These are phyloP conservation scores for Candida taoyuanica DNA, from an alignment of 805 yeast species.

Conservation along the genomic window DNA sequence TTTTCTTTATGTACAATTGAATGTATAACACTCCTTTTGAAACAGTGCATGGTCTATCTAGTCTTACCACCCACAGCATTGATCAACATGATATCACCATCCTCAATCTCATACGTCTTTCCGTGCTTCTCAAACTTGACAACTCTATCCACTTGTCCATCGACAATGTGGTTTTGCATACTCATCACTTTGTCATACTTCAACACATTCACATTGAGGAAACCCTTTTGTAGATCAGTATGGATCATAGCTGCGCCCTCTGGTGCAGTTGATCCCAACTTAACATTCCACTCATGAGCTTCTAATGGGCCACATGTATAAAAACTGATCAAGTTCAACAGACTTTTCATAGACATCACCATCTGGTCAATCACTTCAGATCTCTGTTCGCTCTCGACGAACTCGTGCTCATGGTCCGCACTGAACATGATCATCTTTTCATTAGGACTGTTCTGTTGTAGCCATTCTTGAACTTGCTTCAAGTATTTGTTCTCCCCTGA, in stretches of 20 bases:
- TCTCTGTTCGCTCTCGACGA: slow-evolving; percentile 29
- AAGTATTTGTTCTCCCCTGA: slow-evolving; percentile 47
- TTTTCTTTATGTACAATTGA: not conserved
- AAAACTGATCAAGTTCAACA: slow-evolving; percentile 69
- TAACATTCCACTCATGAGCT: slow-evolving; percentile 85
- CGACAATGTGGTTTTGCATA: slow-evolving; percentile 13
- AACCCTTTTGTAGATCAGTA: slow-evolving; percentile 76
- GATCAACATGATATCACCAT: slow-evolving; percentile 76
- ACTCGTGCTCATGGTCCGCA: slow-evolving; percentile 44
- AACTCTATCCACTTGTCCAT: slow-evolving; percentile 30
- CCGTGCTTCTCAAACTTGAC: slow-evolving; percentile 48
- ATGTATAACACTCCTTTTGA: slow-evolving; percentile 2
- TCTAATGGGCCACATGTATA: slow-evolving; percentile 86
- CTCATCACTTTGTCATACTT: slow-evolving; percentile 55
- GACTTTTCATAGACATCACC: slow-evolving; percentile 59
- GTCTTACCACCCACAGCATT: slow-evolving; percentile 66
- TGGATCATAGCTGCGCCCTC: slow-evolving; percentile 91
- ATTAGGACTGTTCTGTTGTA: slow-evolving; percentile 59
- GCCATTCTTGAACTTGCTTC: slow-evolving; percentile 57
- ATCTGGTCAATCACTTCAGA: slow-evolving; percentile 60
- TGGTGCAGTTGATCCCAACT: slow-evolving; percentile 72
- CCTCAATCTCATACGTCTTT: slow-evolving; percentile 73
- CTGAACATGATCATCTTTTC: slow-evolving; percentile 67
- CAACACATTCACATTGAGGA: slow-evolving; percentile 71
- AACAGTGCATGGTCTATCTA: slow-evolving; percentile 14